These are phyloP conservation scores for Hansenula anomala DNA, from an alignment of 1,139 yeast species.

Conservation along the genomic window DNA sequence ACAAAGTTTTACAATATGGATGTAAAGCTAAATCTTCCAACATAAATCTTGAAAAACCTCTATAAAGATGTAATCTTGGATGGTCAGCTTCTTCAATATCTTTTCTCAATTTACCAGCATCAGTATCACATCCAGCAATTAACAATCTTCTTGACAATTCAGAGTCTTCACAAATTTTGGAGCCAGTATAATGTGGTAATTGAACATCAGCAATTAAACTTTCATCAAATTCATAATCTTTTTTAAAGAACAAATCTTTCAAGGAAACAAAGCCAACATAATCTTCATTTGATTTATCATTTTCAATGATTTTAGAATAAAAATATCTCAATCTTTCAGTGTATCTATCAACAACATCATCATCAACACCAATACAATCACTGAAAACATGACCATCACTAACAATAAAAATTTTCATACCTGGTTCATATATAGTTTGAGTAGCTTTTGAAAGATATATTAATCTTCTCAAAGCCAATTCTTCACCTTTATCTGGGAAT, in stretches of 20 bases:
- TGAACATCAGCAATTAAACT: conserved; percentile 23
- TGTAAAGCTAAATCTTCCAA: conserved; percentile 47
- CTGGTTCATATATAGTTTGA: conserved; percentile 44
- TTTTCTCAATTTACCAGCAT: conserved; percentile 31
- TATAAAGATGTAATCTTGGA: conserved; percentile 45
- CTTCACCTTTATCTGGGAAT: conserved; percentile 47
- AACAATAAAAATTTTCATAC: conserved; percentile 50
- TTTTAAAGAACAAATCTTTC: conserved; percentile 31
- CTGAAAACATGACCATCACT: conserved; percentile 66
- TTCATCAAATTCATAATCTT: conserved; percentile 23
- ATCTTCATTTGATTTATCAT: conserved; percentile 20
- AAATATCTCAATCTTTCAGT: conserved; percentile 39
- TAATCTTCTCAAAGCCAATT: conserved; percentile 32
- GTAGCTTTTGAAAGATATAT: conserved; percentile 27
- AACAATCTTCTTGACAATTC: conserved; percentile 33
- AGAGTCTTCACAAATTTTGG: conserved; percentile 29
- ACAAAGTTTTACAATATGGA: conserved; percentile 32
- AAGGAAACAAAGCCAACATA: conserved; percentile 33
- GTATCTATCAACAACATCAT: conserved; percentile 44
- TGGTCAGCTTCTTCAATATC: conserved; percentile 35
- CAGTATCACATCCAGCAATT: conserved; percentile 38
- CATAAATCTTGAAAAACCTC: conserved; percentile 60
- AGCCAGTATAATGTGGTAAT: conserved; percentile 30
- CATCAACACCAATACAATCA: conserved; percentile 56
- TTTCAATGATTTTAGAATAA: conserved; percentile 30